A percentile compares a stretch with the other conserved stretches of the same genome.
These are phyloP conservation scores for Euphorbia peplus DNA, from an alignment of 345 rosid genomes.

Conservation along the genomic window DNA sequence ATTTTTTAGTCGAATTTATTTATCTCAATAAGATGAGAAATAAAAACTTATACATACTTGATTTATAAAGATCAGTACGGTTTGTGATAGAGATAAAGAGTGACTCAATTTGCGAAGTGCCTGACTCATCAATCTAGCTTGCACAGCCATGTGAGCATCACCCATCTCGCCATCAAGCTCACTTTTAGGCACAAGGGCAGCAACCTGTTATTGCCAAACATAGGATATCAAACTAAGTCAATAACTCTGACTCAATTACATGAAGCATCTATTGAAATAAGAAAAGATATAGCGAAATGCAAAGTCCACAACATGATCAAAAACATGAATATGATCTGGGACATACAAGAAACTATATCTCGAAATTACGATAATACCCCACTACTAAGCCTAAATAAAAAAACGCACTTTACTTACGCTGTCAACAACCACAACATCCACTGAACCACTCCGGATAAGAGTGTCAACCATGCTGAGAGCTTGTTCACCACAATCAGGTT, in stretches of 20 bases:
- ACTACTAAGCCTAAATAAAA: slow-evolving; percentile 11
- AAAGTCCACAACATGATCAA: not conserved
- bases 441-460: slow-evolving; percentile 85
- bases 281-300: not conserved
- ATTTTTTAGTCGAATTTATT: not conserved
- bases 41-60: too few species aligned
- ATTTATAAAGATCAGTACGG: slow-evolving; percentile 73
- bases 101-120: slow-evolving; percentile 96
- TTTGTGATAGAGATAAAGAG: slow-evolving; percentile 79
- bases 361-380: not conserved
- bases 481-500: slow-evolving; percentile 98
- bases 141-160: slow-evolving; percentile 99
- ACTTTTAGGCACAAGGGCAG: slow-evolving; percentile 98
- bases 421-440: slow-evolving; percentile 93
- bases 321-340: not conserved
- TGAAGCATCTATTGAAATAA: not conserved
- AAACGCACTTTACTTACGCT: slow-evolving; percentile 64
- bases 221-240: not conserved
- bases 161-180: slow-evolving; percentile 99
- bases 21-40: too few species aligned
- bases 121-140: slow-evolving; percentile 99
- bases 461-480: slow-evolving; percentile 97
- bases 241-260: not conserved
- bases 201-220: slow-evolving; percentile 54
- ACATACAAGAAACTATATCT: slow-evolving; percentile 1